These are phyloP conservation scores for Immersiella caudata DNA, from an alignment of 495 filamentous ascomycete species.

Conservation along the genomic window DNA sequence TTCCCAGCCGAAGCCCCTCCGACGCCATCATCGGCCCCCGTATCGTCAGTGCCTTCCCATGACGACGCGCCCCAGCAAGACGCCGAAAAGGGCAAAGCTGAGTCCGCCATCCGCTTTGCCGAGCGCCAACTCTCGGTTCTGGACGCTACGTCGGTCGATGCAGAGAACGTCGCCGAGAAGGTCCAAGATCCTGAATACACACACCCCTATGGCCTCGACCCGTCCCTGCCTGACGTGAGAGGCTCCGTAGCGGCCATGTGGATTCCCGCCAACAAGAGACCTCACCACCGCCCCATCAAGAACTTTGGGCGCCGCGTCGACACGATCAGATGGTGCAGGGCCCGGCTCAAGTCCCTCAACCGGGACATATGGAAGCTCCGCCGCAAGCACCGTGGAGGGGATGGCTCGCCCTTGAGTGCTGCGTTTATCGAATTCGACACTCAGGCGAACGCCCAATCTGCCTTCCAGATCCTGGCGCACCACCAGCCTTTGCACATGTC, in stretches of 20 bases:
- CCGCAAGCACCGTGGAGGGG: conserved; percentile 50
- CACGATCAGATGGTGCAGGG: conserved; percentile 82
- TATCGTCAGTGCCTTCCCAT: background rate
- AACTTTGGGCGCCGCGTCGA: conserved; percentile 66
- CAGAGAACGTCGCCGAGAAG: conserved; percentile 17
- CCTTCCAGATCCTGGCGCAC: conserved; percentile 80
- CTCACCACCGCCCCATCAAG: conserved; percentile 52
- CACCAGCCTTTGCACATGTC: conserved; percentile 81
- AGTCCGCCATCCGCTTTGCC: conserved; percentile 24
- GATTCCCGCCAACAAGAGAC: conserved; percentile 65
- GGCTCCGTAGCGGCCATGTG: conserved; percentile 79
- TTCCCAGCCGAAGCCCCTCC: conserved; percentile 41
- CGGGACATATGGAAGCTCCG: conserved; percentile 66
- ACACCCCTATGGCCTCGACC: conserved; percentile 45
- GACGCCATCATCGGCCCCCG: conserved; percentile 6
- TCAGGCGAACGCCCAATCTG: conserved; percentile 75
- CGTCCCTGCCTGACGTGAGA: conserved; percentile 44
- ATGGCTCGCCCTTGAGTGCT: conserved; percentile 57
- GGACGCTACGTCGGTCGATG: conserved; percentile 17
- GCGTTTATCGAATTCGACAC: conserved; percentile 83
- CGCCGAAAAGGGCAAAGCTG: conserved; percentile 29
- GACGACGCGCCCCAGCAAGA: conserved; percentile 20
- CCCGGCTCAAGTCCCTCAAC: conserved; percentile 72
- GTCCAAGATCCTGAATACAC: conserved; percentile 31
- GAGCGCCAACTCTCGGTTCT: conserved; percentile 28